Evolutionary conservation across 495 filamentous ascomycete genomes (phyloP), one percentile per base, ranked within the genome.

Genomic region (Talaromyces adpressus): DNA sequence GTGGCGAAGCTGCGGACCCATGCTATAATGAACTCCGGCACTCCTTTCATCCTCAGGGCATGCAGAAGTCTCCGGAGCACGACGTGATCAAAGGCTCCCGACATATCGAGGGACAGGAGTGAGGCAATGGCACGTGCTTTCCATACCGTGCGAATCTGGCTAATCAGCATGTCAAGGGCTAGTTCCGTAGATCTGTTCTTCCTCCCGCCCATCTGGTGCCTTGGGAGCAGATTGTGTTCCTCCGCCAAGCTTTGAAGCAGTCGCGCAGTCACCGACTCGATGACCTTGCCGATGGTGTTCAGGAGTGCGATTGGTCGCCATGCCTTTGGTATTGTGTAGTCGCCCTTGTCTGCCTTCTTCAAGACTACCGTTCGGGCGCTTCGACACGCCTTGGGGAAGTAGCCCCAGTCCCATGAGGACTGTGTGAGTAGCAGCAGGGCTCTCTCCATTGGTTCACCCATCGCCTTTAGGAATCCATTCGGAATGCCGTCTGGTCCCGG

Each of bases 261-360:
- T 36, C 23, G 29, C 4, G 62, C 52, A 3, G 32, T 63, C 18
- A 63, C 53, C 6, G 61, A 20, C 23, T 68, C 64, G 0, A 63
- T 56, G n/a, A 63, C 20, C 49, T 71, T 75, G 9, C 71, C 70
- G 1, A 73, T 29, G 23, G 68, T 69, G 60, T 68, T 66, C 9
- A 73, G 64, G 4, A 75, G 66, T 16, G 73, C 71, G 1, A 76
- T 74, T 18, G 68, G 68, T 29, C 70, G 58, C 63, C 65, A 74
- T 23, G 62, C 57, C 57, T 71, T 73, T 0, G 68, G 64, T 32
- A 61, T 59, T 18, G 61, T 64, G 56, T 72, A 72, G 36, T 39
- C 34, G 3, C 12, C 34, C 12, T 39, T 8, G 1, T 39, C 4
- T 39, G 34, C 3, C 12, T 39, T 39, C 8, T 14, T 8, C 3